Percentiles rank a stretch among this genome's conserved stretches.
phyloP scores from a whole-genome alignment of 2,329 filamentous ascomycete genomes.

The Didymella arachidicola region DNA sequence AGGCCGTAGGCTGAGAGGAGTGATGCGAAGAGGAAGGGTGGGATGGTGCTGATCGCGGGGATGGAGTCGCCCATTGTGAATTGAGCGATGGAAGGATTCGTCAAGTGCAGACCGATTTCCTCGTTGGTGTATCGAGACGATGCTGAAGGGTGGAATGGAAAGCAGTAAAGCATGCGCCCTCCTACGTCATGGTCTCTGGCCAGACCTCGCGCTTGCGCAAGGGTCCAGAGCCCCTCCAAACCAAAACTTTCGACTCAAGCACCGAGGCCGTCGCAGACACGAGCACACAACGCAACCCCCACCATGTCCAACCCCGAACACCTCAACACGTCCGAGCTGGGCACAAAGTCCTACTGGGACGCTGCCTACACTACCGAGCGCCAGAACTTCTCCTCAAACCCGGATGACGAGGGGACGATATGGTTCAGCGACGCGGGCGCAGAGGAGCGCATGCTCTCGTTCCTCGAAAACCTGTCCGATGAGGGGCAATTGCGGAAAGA shows the following conservation, averaged over 20 bases:
- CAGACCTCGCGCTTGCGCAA: constrained; percentile 1
- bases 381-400: constrained; percentile 73
- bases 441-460: constrained; percentile 78
- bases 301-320: constrained; percentile 37
- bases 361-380: constrained; percentile 75
- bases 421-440: constrained; percentile 97
- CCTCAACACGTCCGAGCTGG: constrained; percentile 80
- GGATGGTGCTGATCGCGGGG: constrained; percentile 16
- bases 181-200: constrained; percentile 7
- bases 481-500: constrained; percentile 55
- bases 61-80: constrained; percentile 3
- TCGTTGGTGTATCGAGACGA: neutral
- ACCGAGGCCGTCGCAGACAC: constrained; percentile 1
- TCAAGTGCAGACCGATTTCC: neutral
- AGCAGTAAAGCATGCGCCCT: neutral
- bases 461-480: constrained; percentile 62
- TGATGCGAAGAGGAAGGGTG: constrained; percentile 31
- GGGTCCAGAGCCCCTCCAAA: constrained; percentile 6
- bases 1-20: constrained; percentile 42
- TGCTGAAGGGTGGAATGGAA: neutral
- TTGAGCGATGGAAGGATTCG: neutral
- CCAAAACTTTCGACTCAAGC: constrained; percentile 7
- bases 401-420: constrained; percentile 82
- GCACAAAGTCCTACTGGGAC: constrained; percentile 76
- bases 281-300: neutral